These are phyloP conservation scores for Fusarium tupiense DNA, from an alignment of 2,329 filamentous ascomycete genomes.

Conservation along the genomic window DNA sequence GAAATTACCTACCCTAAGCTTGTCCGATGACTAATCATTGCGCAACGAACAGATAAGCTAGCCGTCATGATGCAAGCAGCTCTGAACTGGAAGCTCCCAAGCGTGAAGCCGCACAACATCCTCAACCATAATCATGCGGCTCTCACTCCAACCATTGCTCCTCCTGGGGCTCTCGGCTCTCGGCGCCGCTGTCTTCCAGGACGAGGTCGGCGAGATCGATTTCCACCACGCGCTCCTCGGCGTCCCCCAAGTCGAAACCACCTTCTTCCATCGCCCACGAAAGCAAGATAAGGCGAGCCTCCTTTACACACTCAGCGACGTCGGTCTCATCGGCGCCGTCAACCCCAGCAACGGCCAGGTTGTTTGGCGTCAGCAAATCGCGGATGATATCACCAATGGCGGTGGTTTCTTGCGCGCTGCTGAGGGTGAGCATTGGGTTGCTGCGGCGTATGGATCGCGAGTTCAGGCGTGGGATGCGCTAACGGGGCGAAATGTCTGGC, in stretches of 20 bases:
- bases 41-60: conserved; percentile 42
- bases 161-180: conserved; percentile 53
- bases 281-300: conserved; percentile 85
- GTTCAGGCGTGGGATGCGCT: conserved; percentile 86
- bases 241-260: conserved; percentile 80
- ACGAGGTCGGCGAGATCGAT: conserved; percentile 92
- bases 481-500: conserved; percentile 83
- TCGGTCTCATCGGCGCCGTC: conserved; percentile 84
- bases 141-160: conserved; percentile 48
- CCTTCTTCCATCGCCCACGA: conserved; percentile 93
- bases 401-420: conserved; percentile 73
- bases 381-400: conserved; percentile 58
- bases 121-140: conserved; percentile 47
- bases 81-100: conserved; percentile 29
- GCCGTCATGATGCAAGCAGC: conserved; percentile 38
- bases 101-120: conserved; percentile 40
- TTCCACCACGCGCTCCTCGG: conserved; percentile 93
- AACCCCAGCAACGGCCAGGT: conserved; percentile 87
- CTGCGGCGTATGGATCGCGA: conserved; percentile 75
- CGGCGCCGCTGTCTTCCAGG: conserved; percentile 77
- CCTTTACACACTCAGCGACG: conserved; percentile 89
- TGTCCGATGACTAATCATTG: conserved; percentile 38
- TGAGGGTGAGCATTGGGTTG: conserved; percentile 80
- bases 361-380: conserved; percentile 85
- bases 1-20: conserved; percentile 11